Evolutionary conservation across 176 grass and related monocot species (phyloP).

Genomic region (Avena atlantica): DNA sequence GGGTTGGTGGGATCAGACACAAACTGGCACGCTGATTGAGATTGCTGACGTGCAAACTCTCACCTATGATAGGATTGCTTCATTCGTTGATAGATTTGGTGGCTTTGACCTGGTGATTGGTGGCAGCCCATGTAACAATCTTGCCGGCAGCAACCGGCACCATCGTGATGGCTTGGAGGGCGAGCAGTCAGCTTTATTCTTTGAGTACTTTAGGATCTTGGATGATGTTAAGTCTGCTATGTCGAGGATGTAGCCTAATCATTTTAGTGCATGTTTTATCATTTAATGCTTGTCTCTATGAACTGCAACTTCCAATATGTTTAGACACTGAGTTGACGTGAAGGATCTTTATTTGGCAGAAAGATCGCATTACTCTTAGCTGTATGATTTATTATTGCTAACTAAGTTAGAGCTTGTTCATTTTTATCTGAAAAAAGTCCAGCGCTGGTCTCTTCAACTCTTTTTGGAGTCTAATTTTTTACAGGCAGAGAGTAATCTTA

Average conservation of each 20-base stretch:
- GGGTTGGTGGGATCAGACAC: slow-evolving; percentile 81
- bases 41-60: background rate
- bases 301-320: background rate
- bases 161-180: slow-evolving; percentile 71
- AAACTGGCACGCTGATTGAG: slow-evolving; percentile 62
- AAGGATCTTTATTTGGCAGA: background rate
- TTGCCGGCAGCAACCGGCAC: background rate
- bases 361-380: background rate
- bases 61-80: too few relatives aligned
- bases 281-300: background rate
- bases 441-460: background rate
- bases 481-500: slow-evolving; percentile 74
- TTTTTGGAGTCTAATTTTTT: slow-evolving; percentile 31
- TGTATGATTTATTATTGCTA: slow-evolving; percentile 26
- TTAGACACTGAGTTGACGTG: background rate
- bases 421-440: slow-evolving; percentile 15
- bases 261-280: background rate
- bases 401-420: slow-evolving; percentile 11
- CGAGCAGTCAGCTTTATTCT: slow-evolving; percentile 71
- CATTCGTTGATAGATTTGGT: too few relatives aligned
- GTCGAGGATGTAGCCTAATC: slow-evolving; percentile 28
- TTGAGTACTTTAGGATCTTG: slow-evolving; percentile 68
- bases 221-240: slow-evolving; percentile 52
- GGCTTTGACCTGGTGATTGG: too few relatives aligned
- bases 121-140: too few relatives aligned